Conservation (phyloP, 129 eudicot species). For the Ambrosia trifida region DNA sequence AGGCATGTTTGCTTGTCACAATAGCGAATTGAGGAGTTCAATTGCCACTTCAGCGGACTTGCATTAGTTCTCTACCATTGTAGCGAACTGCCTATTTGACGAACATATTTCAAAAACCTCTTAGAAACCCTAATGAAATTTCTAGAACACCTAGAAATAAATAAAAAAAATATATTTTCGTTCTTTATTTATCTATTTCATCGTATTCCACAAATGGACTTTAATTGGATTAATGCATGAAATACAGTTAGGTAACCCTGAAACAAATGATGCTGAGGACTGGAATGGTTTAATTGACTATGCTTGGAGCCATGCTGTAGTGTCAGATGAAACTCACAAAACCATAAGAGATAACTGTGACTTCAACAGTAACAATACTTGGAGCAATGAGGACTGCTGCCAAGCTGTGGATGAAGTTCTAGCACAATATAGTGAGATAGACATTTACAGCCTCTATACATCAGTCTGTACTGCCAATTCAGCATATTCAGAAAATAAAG, state of each 20-base stretch:
- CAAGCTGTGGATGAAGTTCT: conserved; percentile 58
- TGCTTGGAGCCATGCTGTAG: conserved; percentile 98
- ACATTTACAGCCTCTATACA: conserved; percentile 82
- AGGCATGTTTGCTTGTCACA: too few species aligned
- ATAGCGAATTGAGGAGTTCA: too few species aligned
- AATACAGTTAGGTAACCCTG: conserved; percentile 86
- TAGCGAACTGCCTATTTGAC: too few species aligned
- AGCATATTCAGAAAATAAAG: conserved; percentile 33
- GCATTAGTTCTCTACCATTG: too few species aligned
- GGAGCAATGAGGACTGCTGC: conserved; percentile 55
- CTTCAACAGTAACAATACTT: conserved; percentile 54
- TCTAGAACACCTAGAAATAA: too few species aligned
- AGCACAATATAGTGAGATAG: conserved; percentile 65
- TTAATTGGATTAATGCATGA: neutral
- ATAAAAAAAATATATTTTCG: too few species aligned
- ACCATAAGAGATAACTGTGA: conserved; percentile 57
- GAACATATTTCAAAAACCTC: too few species aligned
- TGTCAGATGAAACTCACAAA: conserved; percentile 84
- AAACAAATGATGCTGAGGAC: conserved; percentile 81
- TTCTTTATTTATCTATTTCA: neutral
- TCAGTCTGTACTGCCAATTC: conserved; percentile 57
- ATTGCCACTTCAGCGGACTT: too few species aligned
- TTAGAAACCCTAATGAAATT: too few species aligned
- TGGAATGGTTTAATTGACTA: conserved; percentile 83
- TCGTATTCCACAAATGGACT: neutral